Base-by-base conservation (phyloP, 208 protist genomes). In the Leishmania guyanensis region DNA sequence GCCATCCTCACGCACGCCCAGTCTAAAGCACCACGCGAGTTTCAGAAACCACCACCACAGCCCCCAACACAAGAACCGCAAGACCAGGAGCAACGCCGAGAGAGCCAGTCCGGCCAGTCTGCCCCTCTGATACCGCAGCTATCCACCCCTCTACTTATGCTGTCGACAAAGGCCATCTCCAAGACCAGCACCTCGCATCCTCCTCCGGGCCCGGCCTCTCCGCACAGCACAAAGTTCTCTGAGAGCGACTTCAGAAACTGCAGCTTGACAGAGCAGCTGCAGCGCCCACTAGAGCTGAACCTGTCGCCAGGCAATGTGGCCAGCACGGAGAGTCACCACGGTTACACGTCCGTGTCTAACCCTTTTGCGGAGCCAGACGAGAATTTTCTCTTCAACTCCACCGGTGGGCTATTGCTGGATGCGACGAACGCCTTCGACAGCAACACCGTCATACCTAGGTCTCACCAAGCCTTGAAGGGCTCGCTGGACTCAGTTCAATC, bases 311-410 rank as follows among this genome's bases (percentile, higher is more conserved):
- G 46, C 26, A 50, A 70, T 16, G 58, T 17, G 33, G 29, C 51
- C 53, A 64, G 75, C 43, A 29, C 29, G n/a, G 12, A 5, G 56
- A 65, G 39, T n/a, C 33, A 50, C 20, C 16, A 62, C 29, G 66
- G 29, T 17, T 72, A n/a, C n/a, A n/a, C 81, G 0, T 80, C 76
- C 16, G 39, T 51, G 33, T 72, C 76, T 8, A 84, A 84, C 60
- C 81, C 81, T 0, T 84, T 84, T 62, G 51, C 77, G 39, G 76
- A 72, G 4, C 20, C 75, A 1, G 70, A 60, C 6, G 81, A 80
- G 14, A 71, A 16, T 22, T 48, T 29, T 5, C 17, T 39, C 58
- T 22, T 26, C 20, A 51, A 36, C 68, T 10, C 39, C 17, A 29
- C 33, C 16, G 46, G 9, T 5, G 50, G 3, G n/a, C 72, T n/a